A percentile compares a stretch with the other conserved stretches of the same genome.
Conservation (phyloP, 2,329 filamentous ascomycete genomes). For the Trichoderma harzianum region DNA sequence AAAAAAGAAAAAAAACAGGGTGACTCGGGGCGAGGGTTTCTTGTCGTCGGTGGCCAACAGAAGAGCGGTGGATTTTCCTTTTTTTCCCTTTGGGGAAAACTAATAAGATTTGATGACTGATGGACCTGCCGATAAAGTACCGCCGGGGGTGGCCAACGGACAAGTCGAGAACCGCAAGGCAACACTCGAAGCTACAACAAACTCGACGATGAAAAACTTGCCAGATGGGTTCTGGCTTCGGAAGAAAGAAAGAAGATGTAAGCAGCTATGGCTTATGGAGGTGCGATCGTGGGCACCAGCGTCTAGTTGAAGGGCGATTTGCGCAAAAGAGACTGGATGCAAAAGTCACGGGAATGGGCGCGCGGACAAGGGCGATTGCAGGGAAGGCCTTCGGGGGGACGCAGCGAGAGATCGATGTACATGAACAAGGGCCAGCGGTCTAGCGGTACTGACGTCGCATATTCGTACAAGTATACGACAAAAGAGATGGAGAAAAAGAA, state of each 20-base stretch:
- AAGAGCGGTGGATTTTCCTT: constrained; percentile 17
- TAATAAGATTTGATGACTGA: constrained; percentile 12
- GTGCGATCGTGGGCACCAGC: neutral
- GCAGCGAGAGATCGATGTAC: constrained; percentile 14
- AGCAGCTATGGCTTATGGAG: neutral
- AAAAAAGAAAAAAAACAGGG: neutral
- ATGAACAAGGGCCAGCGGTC: constrained; percentile 15
- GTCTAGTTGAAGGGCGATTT: constrained; percentile 4
- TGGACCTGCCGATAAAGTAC: constrained; percentile 13
- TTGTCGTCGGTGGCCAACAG: constrained; percentile 12
- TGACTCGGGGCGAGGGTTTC: neutral
- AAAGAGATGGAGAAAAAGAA: neutral
- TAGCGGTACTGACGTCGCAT: constrained; percentile 10
- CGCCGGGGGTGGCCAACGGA: constrained; percentile 13
- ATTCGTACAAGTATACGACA: neutral
- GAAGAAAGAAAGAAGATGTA: neutral
- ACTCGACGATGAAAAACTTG: neutral
- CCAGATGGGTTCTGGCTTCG: neutral
- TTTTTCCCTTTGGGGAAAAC: constrained; percentile 8
- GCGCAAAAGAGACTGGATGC: neutral
- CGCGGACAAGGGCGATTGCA: constrained; percentile 19
- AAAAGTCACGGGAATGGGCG: constrained; percentile 10
- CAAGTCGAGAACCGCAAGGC: neutral
- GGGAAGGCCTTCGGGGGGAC: constrained; percentile 1
- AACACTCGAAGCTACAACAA: neutral